These are phyloP conservation scores for Nowakowskiella sp. DNA, from an alignment of 192 early-diverging fungal species.

Conservation along the genomic window DNA sequence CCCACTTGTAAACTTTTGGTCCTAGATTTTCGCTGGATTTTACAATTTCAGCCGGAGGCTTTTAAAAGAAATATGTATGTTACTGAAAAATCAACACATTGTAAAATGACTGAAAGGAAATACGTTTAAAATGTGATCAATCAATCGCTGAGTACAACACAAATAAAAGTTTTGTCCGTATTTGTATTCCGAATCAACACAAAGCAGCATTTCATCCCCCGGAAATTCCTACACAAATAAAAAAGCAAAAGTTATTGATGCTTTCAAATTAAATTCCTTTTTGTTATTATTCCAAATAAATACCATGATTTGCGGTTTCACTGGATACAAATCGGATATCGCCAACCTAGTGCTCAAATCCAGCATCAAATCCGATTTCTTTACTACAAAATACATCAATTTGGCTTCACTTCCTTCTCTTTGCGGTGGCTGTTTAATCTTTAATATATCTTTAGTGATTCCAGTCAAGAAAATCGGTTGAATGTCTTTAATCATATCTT, in stretches of 20 bases:
- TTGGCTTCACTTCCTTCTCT: conserved; percentile 52
- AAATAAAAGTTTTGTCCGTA: conserved; percentile 57
- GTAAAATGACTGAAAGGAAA: conserved; percentile 1
- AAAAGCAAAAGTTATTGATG: not conserved
- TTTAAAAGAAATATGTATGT: not conserved
- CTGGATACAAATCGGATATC: conserved; percentile 51
- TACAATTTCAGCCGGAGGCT: conserved; percentile 5
- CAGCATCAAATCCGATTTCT: conserved; percentile 46
- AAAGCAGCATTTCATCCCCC: conserved; percentile 46
- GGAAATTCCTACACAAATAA: conserved; percentile 36
- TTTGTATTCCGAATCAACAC: conserved; percentile 42
- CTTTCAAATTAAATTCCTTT: not conserved
- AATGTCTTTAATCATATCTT: conserved; percentile 16
- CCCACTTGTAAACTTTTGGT: conserved; percentile 33
- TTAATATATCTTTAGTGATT: conserved; percentile 47
- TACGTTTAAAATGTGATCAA: conserved; percentile 36
- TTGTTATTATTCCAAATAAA: not conserved
- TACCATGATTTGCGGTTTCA: conserved; percentile 39
- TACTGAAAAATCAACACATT: not conserved
- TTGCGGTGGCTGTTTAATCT: conserved; percentile 40
- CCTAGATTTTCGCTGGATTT: conserved; percentile 28
- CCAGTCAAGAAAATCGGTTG: conserved; percentile 46
- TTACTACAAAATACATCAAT: conserved; percentile 49
- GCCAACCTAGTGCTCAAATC: conserved; percentile 43
- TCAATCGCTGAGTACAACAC: conserved; percentile 28